Evolutionary conservation across 2,329 filamentous ascomycete species (phyloP).

Genomic region (Fusarium buxicola): DNA sequence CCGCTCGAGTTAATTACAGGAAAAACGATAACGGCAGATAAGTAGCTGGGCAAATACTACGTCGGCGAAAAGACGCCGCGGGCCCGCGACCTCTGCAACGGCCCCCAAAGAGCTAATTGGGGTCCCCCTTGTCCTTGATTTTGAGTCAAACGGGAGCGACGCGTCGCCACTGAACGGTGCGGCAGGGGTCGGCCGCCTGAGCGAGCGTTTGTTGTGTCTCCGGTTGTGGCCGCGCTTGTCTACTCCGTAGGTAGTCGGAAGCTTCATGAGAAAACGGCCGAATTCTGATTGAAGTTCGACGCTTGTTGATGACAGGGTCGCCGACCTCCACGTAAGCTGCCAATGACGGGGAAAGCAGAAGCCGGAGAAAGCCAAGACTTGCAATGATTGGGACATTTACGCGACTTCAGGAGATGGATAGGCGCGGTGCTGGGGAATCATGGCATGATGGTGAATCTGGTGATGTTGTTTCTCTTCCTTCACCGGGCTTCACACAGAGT

Average conservation of each 20-base stretch:
- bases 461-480: conserved; percentile 24
- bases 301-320: conserved; percentile 18
- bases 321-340: conserved; percentile 10
- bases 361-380: conserved; percentile 13
- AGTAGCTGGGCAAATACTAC: conserved; percentile 7
- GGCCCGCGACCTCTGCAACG: conserved; percentile 18
- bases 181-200: conserved; percentile 38
- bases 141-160: conserved; percentile 31
- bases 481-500: too few species aligned
- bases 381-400: conserved; percentile 5
- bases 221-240: conserved; percentile 24
- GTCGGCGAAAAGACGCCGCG: conserved; percentile 9
- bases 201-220: conserved; percentile 14
- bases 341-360: conserved; percentile 9
- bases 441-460: conserved; percentile 24
- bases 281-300: neutral
- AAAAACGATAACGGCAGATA: neutral
- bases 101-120: conserved; percentile 26
- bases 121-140: conserved; percentile 2
- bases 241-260: conserved; percentile 25
- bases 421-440: conserved; percentile 23
- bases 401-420: conserved; percentile 9
- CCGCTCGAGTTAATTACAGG: neutral
- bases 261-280: conserved; percentile 27
- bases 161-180: conserved; percentile 29